Base-by-base conservation (phyloP, 148 eudicot species). In the Heliosperma pusillum region DNA sequence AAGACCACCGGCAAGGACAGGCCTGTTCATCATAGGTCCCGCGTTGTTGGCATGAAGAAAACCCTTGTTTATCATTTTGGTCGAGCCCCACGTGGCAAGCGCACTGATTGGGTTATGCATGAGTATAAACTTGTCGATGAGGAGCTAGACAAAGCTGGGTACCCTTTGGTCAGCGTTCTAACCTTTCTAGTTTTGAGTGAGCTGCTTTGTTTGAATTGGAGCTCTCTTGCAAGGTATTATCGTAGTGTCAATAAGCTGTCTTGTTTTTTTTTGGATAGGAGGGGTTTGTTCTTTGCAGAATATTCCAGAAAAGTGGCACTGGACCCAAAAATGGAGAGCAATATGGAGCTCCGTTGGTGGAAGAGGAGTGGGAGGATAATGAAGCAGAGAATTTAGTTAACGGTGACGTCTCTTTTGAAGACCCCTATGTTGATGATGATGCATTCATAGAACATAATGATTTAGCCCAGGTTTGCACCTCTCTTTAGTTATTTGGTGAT, bases 321-420 rank as follows among this genome's bases (percentile, higher is more conserved):
- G 99, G 99, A 29, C 99, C 99, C 21, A 96, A 96, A 84, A 96
- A 96, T 63, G 99, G 99, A 56, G 99, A 92, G 82, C 84, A 85
- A 70, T 92, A 92, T 76, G 99, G 99, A 53, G 99, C 99, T 7
- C 94, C 99, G 52, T 85, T 96, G 74, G 77, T 86, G 65, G 99
- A 96, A 78, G 97, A 89, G 80, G 99, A 96, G 79, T 92, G 97
- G 99, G 97, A 92, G 63, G 82, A 82, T 36, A 88, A 89, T 62
- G 85, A 82, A 60, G 45, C 16, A 24, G 77, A 77, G 58, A 85
- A 71, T 71, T 60, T 78, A 75, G 76, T 80, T 33, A 89, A 89
- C 64, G 86, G 82, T 21, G 77, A 77, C 56, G 87, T 82, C 78
- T 77, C 64, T 61, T 85, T 81, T 61, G 89, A 81, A 55, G 97